A percentile compares a stretch with the other conserved stretches of the same genome.
These are phyloP conservation scores for Boletellus ananas DNA, from an alignment of 768 basidiomycete species.

Conservation along the genomic window DNA sequence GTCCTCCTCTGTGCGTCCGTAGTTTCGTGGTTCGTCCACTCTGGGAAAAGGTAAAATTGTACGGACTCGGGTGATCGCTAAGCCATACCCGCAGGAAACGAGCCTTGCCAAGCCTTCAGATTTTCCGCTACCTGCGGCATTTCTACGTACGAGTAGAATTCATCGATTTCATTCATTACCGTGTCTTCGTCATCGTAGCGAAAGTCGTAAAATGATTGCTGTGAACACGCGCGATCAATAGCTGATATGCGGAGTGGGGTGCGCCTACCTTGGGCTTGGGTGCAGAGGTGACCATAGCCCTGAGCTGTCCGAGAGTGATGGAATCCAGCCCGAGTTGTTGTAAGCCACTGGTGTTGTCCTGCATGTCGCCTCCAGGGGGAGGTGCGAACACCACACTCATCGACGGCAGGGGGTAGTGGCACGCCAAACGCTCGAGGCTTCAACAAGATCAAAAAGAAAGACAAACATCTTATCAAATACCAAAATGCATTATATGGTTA, in stretches of 20 bases:
- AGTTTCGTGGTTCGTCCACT: constrained; percentile 70
- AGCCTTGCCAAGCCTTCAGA: constrained; percentile 82
- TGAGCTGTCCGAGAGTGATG: constrained; percentile 78
- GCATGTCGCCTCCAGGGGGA: constrained; percentile 25
- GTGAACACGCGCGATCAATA: constrained; percentile 25
- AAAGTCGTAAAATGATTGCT: constrained; percentile 90
- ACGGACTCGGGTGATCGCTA: not conserved
- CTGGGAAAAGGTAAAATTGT: constrained; percentile 33
- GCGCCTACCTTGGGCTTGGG: constrained; percentile 68
- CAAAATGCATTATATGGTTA: too few species aligned
- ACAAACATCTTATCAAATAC: constrained; percentile 7
- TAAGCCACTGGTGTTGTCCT: constrained; percentile 28
- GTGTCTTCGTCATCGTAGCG: constrained; percentile 96
- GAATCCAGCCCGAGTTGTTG: constrained; percentile 56
- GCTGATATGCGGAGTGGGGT: constrained; percentile 6
- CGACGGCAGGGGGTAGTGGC: not conserved
- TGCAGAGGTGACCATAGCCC: constrained; percentile 61
- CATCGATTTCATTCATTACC: constrained; percentile 92
- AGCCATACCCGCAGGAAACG: constrained; percentile 67
- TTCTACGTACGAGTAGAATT: constrained; percentile 97
- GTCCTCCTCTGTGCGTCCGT: constrained; percentile 57
- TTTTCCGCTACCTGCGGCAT: constrained; percentile 88
- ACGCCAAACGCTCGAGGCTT: constrained; percentile 17
- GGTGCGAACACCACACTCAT: constrained; percentile 36
- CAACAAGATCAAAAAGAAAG: constrained; percentile 21